phyloP scores from a whole-genome alignment of 106 monocot genomes.

The Dendrobium huoshanense region DNA sequence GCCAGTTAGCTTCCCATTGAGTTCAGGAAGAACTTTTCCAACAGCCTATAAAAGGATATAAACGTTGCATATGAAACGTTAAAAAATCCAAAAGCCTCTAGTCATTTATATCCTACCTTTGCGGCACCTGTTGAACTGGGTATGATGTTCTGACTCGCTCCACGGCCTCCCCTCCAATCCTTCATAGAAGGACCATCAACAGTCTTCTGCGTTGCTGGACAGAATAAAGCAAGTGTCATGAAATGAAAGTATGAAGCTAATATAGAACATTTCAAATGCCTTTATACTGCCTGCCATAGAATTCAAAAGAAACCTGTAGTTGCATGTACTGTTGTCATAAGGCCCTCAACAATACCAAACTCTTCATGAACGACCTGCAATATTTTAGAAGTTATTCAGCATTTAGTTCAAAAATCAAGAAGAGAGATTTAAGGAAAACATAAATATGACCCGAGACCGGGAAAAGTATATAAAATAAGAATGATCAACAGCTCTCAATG shows the following conservation, averaged over 20 bases:
- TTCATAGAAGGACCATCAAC: slow-evolving; percentile 99
- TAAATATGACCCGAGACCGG: not conserved
- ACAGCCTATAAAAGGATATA: slow-evolving; percentile 55
- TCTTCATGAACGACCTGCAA: slow-evolving; percentile 97
- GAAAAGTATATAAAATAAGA: not conserved
- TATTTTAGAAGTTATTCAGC: not conserved
- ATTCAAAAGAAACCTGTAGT: slow-evolving; percentile 60
- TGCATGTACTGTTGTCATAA: slow-evolving; percentile 99
- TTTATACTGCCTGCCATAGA: not conserved
- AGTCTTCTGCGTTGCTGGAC: slow-evolving; percentile 93
- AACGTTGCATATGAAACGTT: not conserved
- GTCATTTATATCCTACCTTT: slow-evolving; percentile 59
- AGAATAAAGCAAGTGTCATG: not conserved
- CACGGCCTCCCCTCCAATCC: slow-evolving; percentile 97
- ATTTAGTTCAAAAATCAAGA: not conserved
- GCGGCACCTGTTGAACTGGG: slow-evolving; percentile 99
- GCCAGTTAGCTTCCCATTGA: slow-evolving; percentile 94
- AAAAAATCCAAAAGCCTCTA: not conserved
- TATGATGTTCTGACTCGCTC: slow-evolving; percentile 94
- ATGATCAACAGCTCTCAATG: not conserved
- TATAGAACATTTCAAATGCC: not conserved
- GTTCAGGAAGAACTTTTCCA: slow-evolving; percentile 90
- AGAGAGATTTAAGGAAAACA: not conserved
- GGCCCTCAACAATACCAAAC: slow-evolving; percentile 91
- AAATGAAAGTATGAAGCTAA: not conserved